Base-by-base conservation (phyloP, 495 filamentous ascomycete species). In the Podospora pseudopauciseta region DNA sequence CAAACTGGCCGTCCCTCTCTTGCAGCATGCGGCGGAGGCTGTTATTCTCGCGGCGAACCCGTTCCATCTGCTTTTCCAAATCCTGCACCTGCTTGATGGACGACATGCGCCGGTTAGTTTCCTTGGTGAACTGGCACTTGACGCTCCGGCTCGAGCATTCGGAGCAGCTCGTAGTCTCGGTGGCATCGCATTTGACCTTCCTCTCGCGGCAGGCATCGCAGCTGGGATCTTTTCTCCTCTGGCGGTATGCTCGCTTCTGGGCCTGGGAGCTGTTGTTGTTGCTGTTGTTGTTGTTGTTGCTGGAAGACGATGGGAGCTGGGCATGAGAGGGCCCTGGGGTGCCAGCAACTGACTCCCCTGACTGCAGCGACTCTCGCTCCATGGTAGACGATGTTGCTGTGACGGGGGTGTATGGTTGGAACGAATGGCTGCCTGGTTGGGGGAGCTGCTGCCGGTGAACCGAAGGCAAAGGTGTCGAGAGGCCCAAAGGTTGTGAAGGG, bases 81-180 rank as follows among this genome's bases (percentile, higher is more conserved):
- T 99, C 95, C 79, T 99, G 95, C 3, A 97, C 92, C 82, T 97
- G 95, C 88, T 98, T 99, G 78, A 98, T 97, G 16, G 94, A 97
- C 60, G 95, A 97, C 95, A 99, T 99, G 70, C 95, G 88, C 60
- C 96, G 88, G 79, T 99, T 99, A 23, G 95, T 98, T 78, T 99
- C 95, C 81, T 99, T 99, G 59, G 95, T 99, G 76, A 99, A 99
- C 77, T 97, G 94, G 75, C 95, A 99, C 76, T 95, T 96, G 61
- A 97, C 94, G 75, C 92, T 94, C 70, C 95, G 88, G 74, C 92
- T 97, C 16, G 91, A 91, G 80, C 95, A 99, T 81, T 99, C 95
- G 2, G 94, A 97, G 79, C 95, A 99, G 78, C 93, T 95, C 27
- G 90, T 86, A 54, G 92, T 97, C 71, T 99, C 95, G 63, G 95